A percentile compares a stretch with the other conserved stretches of the same genome.
These are phyloP conservation scores for Hymenoscyphus albidus DNA, from an alignment of 2,329 filamentous ascomycete genomes.

Conservation along the genomic window DNA sequence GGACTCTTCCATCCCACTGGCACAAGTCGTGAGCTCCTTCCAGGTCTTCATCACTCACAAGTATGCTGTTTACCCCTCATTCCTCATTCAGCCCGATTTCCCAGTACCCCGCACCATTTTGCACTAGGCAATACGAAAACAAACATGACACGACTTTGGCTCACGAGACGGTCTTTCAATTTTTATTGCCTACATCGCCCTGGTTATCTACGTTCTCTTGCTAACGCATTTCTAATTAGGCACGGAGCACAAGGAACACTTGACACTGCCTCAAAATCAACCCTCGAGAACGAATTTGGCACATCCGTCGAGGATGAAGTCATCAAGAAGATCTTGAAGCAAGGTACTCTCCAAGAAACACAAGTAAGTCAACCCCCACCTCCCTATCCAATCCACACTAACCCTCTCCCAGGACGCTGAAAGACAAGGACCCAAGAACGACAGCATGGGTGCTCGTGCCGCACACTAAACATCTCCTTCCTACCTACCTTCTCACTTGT, in stretches of 20 bases:
- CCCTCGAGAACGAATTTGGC: constrained; percentile 83
- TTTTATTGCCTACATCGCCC: background rate
- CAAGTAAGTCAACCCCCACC: constrained; percentile 39
- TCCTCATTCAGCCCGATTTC: constrained; percentile 2
- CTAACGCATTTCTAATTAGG: constrained; percentile 43
- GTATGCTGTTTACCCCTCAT: constrained; percentile 52
- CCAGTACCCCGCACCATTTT: constrained; percentile 10
- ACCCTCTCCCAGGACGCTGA: constrained; percentile 1
- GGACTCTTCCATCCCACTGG: constrained; percentile 74
- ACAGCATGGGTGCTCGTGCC: constrained; percentile 28
- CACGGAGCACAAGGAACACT: constrained; percentile 80
- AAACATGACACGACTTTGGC: background rate
- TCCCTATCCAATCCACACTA: background rate
- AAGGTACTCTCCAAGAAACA: constrained; percentile 63
- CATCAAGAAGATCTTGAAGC: constrained; percentile 75
- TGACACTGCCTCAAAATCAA: constrained; percentile 69
- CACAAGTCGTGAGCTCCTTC: constrained; percentile 82
- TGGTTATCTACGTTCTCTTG: background rate
- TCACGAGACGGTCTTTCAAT: background rate
- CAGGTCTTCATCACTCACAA: constrained; percentile 87
- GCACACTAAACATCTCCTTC: constrained; percentile 26
- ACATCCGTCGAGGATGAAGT: constrained; percentile 75
- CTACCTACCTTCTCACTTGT: constrained; percentile 4
- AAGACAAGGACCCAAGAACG: constrained; percentile 31
- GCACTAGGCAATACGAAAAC: background rate